A percentile compares a stretch with the other conserved stretches of the same genome.
Conservation (phyloP, 441 rosid genomes). For the Arabidopsis lyrata region DNA sequence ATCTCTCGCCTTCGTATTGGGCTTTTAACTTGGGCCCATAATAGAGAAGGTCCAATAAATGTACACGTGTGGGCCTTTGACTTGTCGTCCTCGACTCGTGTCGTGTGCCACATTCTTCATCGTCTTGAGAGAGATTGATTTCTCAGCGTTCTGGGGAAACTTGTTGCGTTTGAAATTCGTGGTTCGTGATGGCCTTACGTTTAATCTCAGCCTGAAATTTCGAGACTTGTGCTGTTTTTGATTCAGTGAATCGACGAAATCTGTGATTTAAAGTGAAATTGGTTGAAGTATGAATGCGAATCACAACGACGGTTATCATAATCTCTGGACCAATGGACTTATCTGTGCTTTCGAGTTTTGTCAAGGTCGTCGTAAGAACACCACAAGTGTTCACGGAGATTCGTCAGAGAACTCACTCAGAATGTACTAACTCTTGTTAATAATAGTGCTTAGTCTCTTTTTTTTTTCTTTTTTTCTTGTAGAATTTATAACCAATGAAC, state of each 20-base stretch:
- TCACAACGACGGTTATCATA: constrained; percentile 19
- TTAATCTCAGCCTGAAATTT: not conserved
- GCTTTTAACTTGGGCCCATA: not conserved
- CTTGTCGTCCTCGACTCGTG: not conserved
- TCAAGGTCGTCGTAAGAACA: constrained; percentile 42
- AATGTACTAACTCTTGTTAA: constrained; percentile 22
- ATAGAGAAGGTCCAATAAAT: not conserved
- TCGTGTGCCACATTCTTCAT: constrained; percentile 5
- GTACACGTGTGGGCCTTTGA: constrained; percentile 13
- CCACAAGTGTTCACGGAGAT: constrained; percentile 31
- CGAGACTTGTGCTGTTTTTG: constrained; percentile 9
- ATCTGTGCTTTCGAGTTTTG: constrained; percentile 59
- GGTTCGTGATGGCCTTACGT: not conserved
- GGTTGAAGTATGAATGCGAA: constrained; percentile 33
- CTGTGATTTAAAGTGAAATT: not conserved
- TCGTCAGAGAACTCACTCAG: constrained; percentile 22
- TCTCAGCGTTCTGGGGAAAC: not conserved
- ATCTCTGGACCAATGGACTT: constrained; percentile 63
- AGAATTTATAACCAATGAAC: constrained; percentile 1
- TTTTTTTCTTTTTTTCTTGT: not conserved
- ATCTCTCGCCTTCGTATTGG: not conserved
- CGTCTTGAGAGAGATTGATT: too few relatives aligned
- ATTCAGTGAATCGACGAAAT: not conserved
- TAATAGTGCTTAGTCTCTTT: not conserved
- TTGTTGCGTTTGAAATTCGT: not conserved